Base-by-base conservation (phyloP, 73 alveolate genomes). In the Diophrys sp. region DNA sequence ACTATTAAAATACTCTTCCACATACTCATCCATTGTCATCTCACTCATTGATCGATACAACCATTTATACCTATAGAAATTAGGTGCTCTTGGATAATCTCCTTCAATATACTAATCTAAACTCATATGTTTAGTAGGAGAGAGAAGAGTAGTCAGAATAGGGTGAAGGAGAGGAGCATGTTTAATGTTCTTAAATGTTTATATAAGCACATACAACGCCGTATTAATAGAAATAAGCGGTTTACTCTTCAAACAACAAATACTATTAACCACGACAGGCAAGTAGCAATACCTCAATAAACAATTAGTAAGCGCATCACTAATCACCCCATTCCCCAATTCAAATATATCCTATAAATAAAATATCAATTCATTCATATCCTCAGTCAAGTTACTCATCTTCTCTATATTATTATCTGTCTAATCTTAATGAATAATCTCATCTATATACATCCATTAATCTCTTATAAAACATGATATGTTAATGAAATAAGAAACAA, bases 401-500 rank as follows among this genome's bases (percentile, higher is more conserved):
- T 73, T 67, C 29, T 73, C 72, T 2, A 73, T 54, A 26, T 73
- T 70, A 67, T 44, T 81, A 74, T 75, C 79, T 44, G 79, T 32
- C 78, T 87, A 72, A 83, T 81, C 86, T 76, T 90, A 75, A 74
- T 83, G 25, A 25, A 73, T 44, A 80, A 88, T 91, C 67, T 89
- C 87, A 44, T 89, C 93, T 25, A 92, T 84, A 66, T 89, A 55
- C 1, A 92, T 81, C 88, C 98, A 92, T 54, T 78, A 67, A 75
- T 92, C 95, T 82, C 92, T 89, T 32, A 92, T 34, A 33, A 82
- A 79, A 70, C 82, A 78, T 8, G 93, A 90, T 27, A 92, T 67
- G 81, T 89, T 86, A 23, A 91, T 87, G 80, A 92, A 92, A 78
- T 92, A 92, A 23, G 92, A 71, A 14, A 85, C 71, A 31, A 90